Evolutionary conservation across 495 filamentous ascomycete genomes (phyloP), one percentile per base, ranked within the genome.

Genomic region (Penicillium lividum): DNA sequence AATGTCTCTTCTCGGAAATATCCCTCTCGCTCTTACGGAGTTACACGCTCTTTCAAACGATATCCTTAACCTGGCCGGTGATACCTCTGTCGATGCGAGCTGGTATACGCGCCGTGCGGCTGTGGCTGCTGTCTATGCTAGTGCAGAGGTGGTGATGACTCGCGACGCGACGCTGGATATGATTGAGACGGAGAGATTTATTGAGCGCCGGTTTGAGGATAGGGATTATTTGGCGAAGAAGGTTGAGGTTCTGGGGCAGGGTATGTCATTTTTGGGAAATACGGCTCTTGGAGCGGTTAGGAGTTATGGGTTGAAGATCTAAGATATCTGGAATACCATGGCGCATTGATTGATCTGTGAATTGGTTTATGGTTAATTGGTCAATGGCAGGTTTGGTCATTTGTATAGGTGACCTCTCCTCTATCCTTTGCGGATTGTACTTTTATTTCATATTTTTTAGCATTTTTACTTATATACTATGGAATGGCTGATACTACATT

Each of bases 21-120:
- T 96, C 53, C 87, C 91, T 0, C 64, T 84, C n/a, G 89, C 92
- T 1, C 67, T 97, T 2, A 77, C 79, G 7, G 93, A 97, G 74
- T 83, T 98, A 11, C 86, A 89, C 33, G 74, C 80, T 40, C 85
- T 98, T 3, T 82, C 88, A 7, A 92, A 94, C 72, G 94, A 98
- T 73, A 93, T 98, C 30, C 86, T 87, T 70, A 89, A 82, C 62
- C 84, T 97, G 3, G 84, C 95, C 0, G 91, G 91, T 43, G 95
- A 97, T 69, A 75, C 74, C 5, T 83, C 84, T 13, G 89, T 97
- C 59, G 93, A 97, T 67, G 81, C 84, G 0, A 82, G 82, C 10
- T 98, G 94, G 94, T 98, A 98, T 69, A 89, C 92, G 54, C 94
- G 94, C 70, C 86, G 94, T 6, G 84, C 87, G 6, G 84, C 84